A percentile compares a stretch with the other conserved stretches of the same genome.
phyloP scores from a whole-genome alignment of 2,329 filamentous ascomycete species.

The Venturia effusa region DNA sequence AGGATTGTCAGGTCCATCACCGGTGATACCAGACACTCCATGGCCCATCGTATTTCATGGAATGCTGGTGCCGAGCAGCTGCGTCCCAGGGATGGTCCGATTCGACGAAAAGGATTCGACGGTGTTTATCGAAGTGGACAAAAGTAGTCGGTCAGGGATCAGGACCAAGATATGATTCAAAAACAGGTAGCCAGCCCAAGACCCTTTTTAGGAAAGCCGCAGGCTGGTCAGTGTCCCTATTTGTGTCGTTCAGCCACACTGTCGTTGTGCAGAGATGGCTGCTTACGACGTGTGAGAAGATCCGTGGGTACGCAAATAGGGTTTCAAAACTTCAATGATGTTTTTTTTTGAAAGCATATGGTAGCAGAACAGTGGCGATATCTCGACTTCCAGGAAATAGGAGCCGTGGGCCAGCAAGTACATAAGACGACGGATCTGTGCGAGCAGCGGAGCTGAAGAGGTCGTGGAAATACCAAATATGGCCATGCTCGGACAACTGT shows the following conservation, averaged over 20 bases:
- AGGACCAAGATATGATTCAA: neutral
- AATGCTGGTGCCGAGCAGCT: neutral
- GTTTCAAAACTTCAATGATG: neutral
- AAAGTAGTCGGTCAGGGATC: neutral
- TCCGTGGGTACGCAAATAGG: neutral
- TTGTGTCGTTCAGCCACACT: neutral
- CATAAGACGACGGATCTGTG: neutral
- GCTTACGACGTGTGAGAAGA: neutral
- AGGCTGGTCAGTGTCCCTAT: neutral
- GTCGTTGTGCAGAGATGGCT: neutral
- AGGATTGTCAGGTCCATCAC: neutral
- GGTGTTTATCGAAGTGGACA: neutral
- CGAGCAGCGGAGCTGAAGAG: neutral
- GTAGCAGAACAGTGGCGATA: neutral
- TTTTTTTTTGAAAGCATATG: neutral
- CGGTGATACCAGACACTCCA: neutral
- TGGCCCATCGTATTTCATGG: neutral
- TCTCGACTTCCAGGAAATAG: neutral
- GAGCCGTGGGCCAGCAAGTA: neutral
- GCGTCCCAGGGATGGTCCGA: neutral
- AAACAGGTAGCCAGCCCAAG: neutral
- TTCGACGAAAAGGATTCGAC: neutral
- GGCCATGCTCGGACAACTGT: neutral
- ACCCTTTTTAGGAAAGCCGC: neutral
- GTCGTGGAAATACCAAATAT: neutral